These are phyloP conservation scores for Exophiala sp. DNA, from an alignment of 2,329 filamentous ascomycete genomes.

Conservation along the genomic window DNA sequence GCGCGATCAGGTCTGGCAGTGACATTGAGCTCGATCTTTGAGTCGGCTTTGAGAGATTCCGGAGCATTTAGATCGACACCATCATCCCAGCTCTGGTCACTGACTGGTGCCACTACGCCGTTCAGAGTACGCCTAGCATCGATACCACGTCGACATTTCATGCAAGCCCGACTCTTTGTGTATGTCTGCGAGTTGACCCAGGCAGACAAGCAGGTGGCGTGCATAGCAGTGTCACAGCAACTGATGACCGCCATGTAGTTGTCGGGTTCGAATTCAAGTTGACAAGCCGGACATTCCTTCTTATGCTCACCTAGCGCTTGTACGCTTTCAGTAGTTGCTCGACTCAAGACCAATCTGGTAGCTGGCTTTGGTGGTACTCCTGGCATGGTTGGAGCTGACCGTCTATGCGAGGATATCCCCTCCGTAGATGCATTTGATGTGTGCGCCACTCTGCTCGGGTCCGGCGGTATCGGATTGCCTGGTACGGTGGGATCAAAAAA, in stretches of 20 bases:
- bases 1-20: constrained; percentile 17
- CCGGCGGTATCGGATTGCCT: neutral
- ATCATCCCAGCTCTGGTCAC: constrained; percentile 22
- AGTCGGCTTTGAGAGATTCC: constrained; percentile 16
- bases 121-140: constrained; percentile 22
- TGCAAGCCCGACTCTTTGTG: constrained; percentile 20
- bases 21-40: constrained; percentile 20
- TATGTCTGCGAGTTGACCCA: constrained; percentile 24
- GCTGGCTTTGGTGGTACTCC: constrained; percentile 1
- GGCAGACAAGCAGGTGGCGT: constrained; percentile 24
- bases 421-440: neutral
- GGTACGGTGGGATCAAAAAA: neutral
- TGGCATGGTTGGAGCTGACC: neutral
- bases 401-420: neutral
- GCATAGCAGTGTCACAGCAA: constrained; percentile 24
- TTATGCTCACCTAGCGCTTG: constrained; percentile 21
- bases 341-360: constrained; percentile 18
- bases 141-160: constrained; percentile 24
- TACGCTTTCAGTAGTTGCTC: constrained; percentile 18
- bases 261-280: constrained; percentile 22
- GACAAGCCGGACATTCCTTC: constrained; percentile 25
- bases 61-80: constrained; percentile 21
- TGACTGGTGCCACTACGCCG: constrained; percentile 21
- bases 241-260: constrained; percentile 23
- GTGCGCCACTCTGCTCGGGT: neutral